Evolutionary conservation across 176 grass and related monocot genomes (phyloP), one percentile per base, ranked within the genome.

Genomic region (Aegilops speltoides): DNA sequence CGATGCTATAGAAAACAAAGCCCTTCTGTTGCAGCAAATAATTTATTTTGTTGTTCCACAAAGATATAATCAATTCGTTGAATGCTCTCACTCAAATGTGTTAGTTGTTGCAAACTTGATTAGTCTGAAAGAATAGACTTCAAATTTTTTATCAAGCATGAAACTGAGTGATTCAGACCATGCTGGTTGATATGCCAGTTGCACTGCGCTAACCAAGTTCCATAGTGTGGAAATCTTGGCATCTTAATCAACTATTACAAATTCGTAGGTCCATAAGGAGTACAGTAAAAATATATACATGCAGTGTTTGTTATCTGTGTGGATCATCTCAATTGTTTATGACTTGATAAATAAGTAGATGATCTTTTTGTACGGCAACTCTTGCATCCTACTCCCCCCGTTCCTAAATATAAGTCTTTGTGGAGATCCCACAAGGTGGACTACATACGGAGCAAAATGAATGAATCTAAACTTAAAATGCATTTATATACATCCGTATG

Each of bases 371-470:
- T 76, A 76, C 16, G 43, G 26, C 1, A 1, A 76, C 43, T 71
- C 68, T 76, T 76, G 15, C 73, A 76, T 54, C 16, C 46, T 76
- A n/a, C n/a, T n/a, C n/a, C n/a, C n/a, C n/a, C n/a, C n/a, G n/a
- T n/a, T n/a, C n/a, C n/a, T n/a, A n/a, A n/a, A n/a, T n/a, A n/a
- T n/a, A n/a, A n/a, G n/a, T n/a, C n/a, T n/a, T n/a, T n/a, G n/a
- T n/a, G n/a, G n/a, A n/a, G n/a, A n/a, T n/a, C n/a, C n/a, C n/a
- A n/a, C n/a, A n/a, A n/a, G n/a, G n/a, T n/a, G n/a, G n/a, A n/a
- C n/a, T n/a, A n/a, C n/a, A n/a, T n/a, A n/a, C n/a, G n/a, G n/a
- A n/a, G n/a, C n/a, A n/a, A n/a, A n/a, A n/a, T n/a, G n/a, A n/a
- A n/a, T n/a, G n/a, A n/a, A n/a, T n/a, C n/a, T n/a, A n/a, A n/a